Evolutionary conservation across 2,329 filamentous ascomycete species (phyloP), one percentile per base, ranked within the genome.

Genomic region (Xylariaceae sp.): DNA sequence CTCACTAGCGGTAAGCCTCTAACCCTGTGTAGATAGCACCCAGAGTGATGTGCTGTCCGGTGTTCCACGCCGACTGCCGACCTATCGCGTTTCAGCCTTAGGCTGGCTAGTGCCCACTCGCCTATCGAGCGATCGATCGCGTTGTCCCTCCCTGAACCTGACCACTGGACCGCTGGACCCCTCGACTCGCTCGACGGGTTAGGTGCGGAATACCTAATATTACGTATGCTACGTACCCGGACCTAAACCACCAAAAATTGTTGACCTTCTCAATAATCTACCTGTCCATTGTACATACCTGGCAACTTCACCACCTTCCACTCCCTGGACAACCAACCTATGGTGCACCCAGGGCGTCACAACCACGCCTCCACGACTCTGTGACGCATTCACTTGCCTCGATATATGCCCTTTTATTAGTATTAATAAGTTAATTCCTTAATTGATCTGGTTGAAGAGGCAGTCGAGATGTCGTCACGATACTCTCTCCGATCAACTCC

Each of bases 371-470:
- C 11, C 8, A 42, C 23, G 23, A 53, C 44, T 47, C 62, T 64
- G 69, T 62, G 66, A 45, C 65, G 67, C 63, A 69, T 65, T 67
- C 53, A 62, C 34, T 68, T 61, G 65, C 64, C 59, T 61, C 60
- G 65, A 67, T 62, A 63, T 68, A 64, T 67, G 56, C 55, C 69
- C 68, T 30, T 69, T 68, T 57, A 45, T 69, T 57, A 10, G 37
- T 42, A 42, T 42, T 42, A 13, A 10, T 42, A 10, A 42, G 11
- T 42, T 9, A 42, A 42, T 42, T 42, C 5, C 23, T 30, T 30
- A 30, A 30, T 30, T 30, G 23, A 30, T 30, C 37, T 9, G 37
- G 37, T 42, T 42, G 7, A 50, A 45, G 55, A 60, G 47, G 37
- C 34, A 49, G 53, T 49, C 58, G 51, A 61, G 37, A 66, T 66